Evolutionary conservation across 31 red algal species (phyloP).

Genomic region (Asparagopsis taxiformis): DNA sequence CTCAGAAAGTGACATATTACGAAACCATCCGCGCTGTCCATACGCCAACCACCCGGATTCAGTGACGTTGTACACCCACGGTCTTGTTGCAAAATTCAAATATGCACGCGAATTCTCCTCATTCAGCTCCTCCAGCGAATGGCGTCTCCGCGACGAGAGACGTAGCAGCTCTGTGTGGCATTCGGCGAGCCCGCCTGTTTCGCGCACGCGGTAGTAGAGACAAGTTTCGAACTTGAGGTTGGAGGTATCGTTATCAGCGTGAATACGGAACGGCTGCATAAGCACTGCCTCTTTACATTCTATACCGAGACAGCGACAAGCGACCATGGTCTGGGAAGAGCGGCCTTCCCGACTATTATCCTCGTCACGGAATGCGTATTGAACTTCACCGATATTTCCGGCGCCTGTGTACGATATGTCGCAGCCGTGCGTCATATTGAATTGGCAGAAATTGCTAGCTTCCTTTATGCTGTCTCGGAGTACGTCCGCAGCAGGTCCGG

Average conservation of each 20-base stretch:
- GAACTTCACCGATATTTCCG: neutral
- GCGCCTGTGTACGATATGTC: neutral
- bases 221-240: neutral
- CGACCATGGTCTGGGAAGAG: neutral
- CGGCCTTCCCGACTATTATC: neutral
- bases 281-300: neutral
- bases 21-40: neutral
- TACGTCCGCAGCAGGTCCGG: neutral
- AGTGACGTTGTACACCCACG: neutral
- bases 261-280: neutral
- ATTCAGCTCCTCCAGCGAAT: neutral
- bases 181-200: neutral
- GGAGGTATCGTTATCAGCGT: neutral
- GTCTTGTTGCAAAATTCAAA: neutral
- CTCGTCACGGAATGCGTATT: neutral
- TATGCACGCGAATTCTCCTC: neutral
- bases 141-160: neutral
- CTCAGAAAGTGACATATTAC: neutral
- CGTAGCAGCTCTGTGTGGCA: neutral
- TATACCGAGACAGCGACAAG: neutral
- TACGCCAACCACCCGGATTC: neutral
- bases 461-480: neutral
- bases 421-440: neutral
- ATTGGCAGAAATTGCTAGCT: neutral
- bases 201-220: neutral